These are phyloP conservation scores for Codiaeum variegatum DNA, from an alignment of 441 rosid genomes.

Conservation along the genomic window DNA sequence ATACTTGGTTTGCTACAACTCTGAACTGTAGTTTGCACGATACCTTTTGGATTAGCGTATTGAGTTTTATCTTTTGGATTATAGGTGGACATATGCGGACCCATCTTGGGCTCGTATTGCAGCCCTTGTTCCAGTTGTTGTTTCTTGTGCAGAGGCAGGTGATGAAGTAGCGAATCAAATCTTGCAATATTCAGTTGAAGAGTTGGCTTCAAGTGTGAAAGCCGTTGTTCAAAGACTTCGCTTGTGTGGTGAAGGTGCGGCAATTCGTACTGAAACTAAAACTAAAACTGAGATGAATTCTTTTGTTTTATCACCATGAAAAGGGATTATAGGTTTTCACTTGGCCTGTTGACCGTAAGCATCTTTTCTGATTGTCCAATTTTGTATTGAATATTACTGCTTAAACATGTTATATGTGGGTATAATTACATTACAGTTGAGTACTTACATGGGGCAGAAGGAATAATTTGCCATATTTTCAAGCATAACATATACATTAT, in stretches of 20 bases:
- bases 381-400: not conserved
- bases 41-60: slow-evolving; percentile 9
- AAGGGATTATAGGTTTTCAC: not conserved
- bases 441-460: not conserved
- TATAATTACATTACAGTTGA: not conserved
- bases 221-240: slow-evolving; percentile 66
- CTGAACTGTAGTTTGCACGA: not conserved
- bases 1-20: not conserved
- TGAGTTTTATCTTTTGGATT: slow-evolving; percentile 19
- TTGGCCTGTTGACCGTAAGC: not conserved
- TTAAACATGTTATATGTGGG: not conserved
- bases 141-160: slow-evolving; percentile 70
- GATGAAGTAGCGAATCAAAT: slow-evolving; percentile 61
- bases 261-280: not conserved
- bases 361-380: not conserved
- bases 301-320: not conserved
- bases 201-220: slow-evolving; percentile 69
- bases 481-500: not conserved
- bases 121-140: slow-evolving; percentile 67
- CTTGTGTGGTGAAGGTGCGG: slow-evolving; percentile 57
- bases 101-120: slow-evolving; percentile 82
- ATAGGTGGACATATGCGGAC: slow-evolving; percentile 73
- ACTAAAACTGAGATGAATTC: not conserved
- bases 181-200: slow-evolving; percentile 54
- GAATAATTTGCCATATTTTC: slow-evolving; percentile 1